Evolutionary conservation across 768 basidiomycete species (phyloP), one percentile per base, ranked within the genome.

Genomic region (Boletus vinaceobasis): DNA sequence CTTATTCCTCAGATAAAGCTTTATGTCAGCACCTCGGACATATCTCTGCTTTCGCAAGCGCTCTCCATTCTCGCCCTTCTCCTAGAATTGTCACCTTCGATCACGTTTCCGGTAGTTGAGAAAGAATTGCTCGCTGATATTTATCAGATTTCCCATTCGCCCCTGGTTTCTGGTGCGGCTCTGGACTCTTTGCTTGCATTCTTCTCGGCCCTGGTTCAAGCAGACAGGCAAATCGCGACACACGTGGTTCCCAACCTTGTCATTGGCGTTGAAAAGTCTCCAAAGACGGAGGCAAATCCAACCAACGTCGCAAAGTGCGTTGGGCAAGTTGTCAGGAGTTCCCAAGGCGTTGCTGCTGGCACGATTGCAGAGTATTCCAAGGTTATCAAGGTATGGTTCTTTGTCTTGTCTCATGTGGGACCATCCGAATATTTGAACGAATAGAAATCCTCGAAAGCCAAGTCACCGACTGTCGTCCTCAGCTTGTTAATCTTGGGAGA

Each of bases 401-500:
- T 29, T 35, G 23, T 48, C n/a, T 29, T 56, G 29, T 33, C 21
- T 32, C 23, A 14, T 21, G 46, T 48, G 35, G 19, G 1, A 23
- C 5, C 23, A 13, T 50, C 14, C 8, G 36, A 57, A 65, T 55
- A 38, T 36, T 48, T 33, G 19, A 29, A 40, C 19, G 23, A 47
- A 43, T 58, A 82, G 78, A 76, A 76, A 46, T 67, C 73, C 0
- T 81, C 85, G 9, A 88, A 87, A 67, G 80, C 86, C 7, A 83
- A 83, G 59, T 72, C 88, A 17, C 77, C 83, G 1, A 76, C 86
- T 38, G 79, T 92, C 7, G 86, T 93, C 32, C 80, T 99, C 23
- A 90, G 92, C 60, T 77, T 98, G 51, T 76, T 97, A 14, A 87
- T 93, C 38, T 77, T 98, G 47, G 97, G 97, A 44, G 97, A 98